Percentiles rank a stretch among this genome's conserved stretches.
phyloP scores from a whole-genome alignment of 352 stramenopile species.

The Globisporangium alternatum region DNA sequence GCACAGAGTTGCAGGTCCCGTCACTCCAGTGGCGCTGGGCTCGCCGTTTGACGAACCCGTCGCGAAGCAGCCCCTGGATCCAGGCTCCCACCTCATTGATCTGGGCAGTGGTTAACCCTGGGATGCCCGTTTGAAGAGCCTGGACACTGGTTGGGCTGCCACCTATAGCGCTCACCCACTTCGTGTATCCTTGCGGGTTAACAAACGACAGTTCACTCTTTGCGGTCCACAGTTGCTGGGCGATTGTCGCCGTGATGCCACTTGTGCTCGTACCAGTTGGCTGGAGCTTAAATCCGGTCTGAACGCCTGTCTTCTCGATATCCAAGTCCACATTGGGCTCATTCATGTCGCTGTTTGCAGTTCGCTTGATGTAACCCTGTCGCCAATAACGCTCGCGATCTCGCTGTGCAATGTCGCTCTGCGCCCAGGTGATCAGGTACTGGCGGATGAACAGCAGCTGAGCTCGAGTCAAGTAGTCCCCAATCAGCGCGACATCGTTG shows the following conservation, averaged over 20 bases:
- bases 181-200: slow-evolving; percentile 42
- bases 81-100: slow-evolving; percentile 36
- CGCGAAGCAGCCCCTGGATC: slow-evolving; percentile 35
- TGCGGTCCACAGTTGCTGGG: slow-evolving; percentile 44
- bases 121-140: slow-evolving; percentile 18
- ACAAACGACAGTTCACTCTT: slow-evolving; percentile 39
- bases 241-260: slow-evolving; percentile 29
- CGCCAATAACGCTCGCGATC: slow-evolving; percentile 69
- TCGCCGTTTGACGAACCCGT: slow-evolving; percentile 45
- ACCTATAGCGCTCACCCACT: slow-evolving; percentile 35
- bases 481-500: slow-evolving; percentile 44
- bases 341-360: slow-evolving; percentile 31
- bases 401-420: slow-evolving; percentile 37
- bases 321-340: slow-evolving; percentile 66
- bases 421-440: slow-evolving; percentile 56
- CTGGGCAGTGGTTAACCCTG: slow-evolving; percentile 33
- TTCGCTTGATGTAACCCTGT: slow-evolving; percentile 41
- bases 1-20: slow-evolving; percentile 51
- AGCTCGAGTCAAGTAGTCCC: slow-evolving; percentile 50
- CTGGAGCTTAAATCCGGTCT: slow-evolving; percentile 53
- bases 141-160: slow-evolving; percentile 16
- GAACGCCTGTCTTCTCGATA: slow-evolving; percentile 37
- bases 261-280: slow-evolving; percentile 25
- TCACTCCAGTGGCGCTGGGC: slow-evolving; percentile 59
- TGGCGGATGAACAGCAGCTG: slow-evolving; percentile 59